Conservation (phyloP, 2,329 filamentous ascomycete genomes). For the Colletotrichum sp. region DNA sequence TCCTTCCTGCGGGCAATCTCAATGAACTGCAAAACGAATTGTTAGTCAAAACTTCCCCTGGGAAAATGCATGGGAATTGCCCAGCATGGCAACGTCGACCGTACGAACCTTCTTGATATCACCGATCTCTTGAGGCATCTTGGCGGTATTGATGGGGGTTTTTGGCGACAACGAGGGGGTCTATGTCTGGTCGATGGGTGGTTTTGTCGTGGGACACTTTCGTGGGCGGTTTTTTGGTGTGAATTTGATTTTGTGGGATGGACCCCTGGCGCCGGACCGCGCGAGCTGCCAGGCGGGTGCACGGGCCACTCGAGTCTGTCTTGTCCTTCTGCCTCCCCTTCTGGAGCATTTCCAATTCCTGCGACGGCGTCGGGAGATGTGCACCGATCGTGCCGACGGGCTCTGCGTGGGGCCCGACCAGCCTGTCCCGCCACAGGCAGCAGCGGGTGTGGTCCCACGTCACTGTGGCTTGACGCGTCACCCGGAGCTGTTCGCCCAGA, state of each 20-base stretch:
- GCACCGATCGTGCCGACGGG: background rate
- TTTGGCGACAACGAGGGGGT: conserved; percentile 20
- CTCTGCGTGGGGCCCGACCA: background rate
- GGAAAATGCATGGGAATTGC: background rate
- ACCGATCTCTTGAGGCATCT: conserved; percentile 96
- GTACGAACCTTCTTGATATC: conserved; percentile 85
- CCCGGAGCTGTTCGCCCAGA: background rate
- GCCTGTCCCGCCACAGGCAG: background rate
- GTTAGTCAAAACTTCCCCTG: conserved; percentile 28
- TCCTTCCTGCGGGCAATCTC: conserved; percentile 99
- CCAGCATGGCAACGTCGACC: conserved; percentile 20
- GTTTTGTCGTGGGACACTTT: conserved; percentile 16
- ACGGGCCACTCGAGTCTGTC: background rate
- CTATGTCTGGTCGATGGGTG: conserved; percentile 7
- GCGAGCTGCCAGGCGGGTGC: background rate
- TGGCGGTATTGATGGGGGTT: conserved; percentile 56
- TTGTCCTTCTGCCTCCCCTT: background rate
- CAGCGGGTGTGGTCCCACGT: background rate
- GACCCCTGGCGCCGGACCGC: conserved; percentile 10
- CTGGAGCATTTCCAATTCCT: background rate
- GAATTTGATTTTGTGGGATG: conserved; percentile 25
- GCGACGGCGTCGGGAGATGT: background rate
- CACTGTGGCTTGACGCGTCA: conserved; percentile 20
- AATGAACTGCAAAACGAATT: conserved; percentile 75
- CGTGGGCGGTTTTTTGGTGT: conserved; percentile 22